Percentiles rank a stretch among this genome's conserved stretches.
Evolutionary conservation across 2,329 filamentous ascomycete species (phyloP).

Genomic region (Venturia carpophila): DNA sequence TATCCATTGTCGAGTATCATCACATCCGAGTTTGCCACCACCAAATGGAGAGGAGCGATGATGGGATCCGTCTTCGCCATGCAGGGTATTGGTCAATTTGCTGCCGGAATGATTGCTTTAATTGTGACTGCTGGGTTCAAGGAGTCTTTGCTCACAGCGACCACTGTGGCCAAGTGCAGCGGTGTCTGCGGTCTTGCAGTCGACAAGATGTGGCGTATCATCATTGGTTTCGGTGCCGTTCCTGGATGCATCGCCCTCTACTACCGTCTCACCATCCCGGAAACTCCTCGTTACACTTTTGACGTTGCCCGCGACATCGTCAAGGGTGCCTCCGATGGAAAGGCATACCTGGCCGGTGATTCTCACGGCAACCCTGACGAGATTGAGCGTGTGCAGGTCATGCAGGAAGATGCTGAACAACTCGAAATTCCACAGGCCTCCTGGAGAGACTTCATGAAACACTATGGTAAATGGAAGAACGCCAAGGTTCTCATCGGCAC

Average conservation of each 20-base stretch:
- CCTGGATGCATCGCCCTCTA: conserved; percentile 76
- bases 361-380: conserved; percentile 17
- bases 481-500: conserved; percentile 68
- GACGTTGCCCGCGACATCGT: conserved; percentile 64
- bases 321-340: conserved; percentile 17
- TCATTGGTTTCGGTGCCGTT: conserved; percentile 74
- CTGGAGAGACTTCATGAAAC: conserved; percentile 56
- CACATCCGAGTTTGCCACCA: conserved; percentile 79
- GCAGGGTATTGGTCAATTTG: conserved; percentile 76
- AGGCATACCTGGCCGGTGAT: conserved; percentile 15
- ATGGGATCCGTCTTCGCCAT: conserved; percentile 82
- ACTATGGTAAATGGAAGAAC: conserved; percentile 66
- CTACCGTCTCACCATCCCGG: conserved; percentile 78
- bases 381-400: conserved; percentile 15
- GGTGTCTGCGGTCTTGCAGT: conserved; percentile 60
- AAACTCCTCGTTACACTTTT: conserved; percentile 83
- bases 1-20: conserved; percentile 79
- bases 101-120: conserved; percentile 65
- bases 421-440: conserved; percentile 29
- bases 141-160: conserved; percentile 48
- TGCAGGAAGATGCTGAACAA: conserved; percentile 23
- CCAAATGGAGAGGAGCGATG: conserved; percentile 79
- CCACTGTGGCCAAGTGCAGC: conserved; percentile 49
- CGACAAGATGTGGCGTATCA: conserved; percentile 79
- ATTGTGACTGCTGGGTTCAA: conserved; percentile 68